Base-by-base conservation (phyloP, 805 yeast species). In the Metschnikowia proteae region DNA sequence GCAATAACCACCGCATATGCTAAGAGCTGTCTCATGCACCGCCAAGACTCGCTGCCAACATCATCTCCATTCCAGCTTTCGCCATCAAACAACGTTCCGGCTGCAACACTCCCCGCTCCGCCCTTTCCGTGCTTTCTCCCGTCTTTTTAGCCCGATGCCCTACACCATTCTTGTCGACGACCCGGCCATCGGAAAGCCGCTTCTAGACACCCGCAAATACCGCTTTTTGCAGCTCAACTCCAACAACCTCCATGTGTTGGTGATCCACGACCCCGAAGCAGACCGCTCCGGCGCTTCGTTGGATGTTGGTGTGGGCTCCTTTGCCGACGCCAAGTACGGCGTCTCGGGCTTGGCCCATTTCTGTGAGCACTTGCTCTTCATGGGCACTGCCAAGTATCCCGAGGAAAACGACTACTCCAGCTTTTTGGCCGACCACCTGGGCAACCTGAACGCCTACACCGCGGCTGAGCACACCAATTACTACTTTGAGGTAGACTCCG, bases 381-480 rank as follows among this genome's bases (percentile, higher is more conserved):
- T 86, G 88, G 92, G 92, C 22, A 86, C 92, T 5, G 73, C 76
- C 52, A 85, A 85, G 65, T 86, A 82, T 60, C 94, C 92, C 1
- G 71, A 74, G 42, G 94, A 86, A 60, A 84, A 83, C 61, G 92
- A 84, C 53, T 86, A 86, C 64, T 67, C 85, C 39, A 80, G 84
- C 45, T 94, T 76, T 64, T 70, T 92, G 47, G 77, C 95, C 6
- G 82, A 85, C 52, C 95, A 94, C 62, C 85, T 91, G 36, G 99
- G 98, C 17, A 79, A 79, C 52, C 86, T 95, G 32, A 92, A 92
- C 63, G 99, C 99, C 1, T 92, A 85, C 66, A 92, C 99, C 0
- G 84, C 96, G 1, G 74, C 89, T 3, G 85, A 85, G 58, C 89
- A 88, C 60, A 92, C 98, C 4, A 92, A 92, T 67, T 92, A 90